phyloP scores from a whole-genome alignment of 345 rosid genomes.

The Ceriops tagal region DNA sequence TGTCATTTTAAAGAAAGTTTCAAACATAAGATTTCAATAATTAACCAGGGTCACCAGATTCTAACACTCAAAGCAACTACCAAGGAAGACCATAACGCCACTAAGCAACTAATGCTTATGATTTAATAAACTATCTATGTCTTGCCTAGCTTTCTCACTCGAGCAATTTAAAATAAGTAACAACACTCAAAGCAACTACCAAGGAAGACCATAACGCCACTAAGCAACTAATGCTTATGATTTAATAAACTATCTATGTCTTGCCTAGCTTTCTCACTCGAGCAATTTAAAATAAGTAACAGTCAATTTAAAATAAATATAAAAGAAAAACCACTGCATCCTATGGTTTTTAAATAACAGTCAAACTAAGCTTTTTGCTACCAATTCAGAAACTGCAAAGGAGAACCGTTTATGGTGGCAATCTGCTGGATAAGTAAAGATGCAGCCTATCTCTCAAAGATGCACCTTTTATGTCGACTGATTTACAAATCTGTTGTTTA shows the following conservation, averaged over 20 bases:
- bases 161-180: not conserved
- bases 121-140: no score
- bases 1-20: no score
- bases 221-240: no score
- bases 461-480: constrained; percentile 35
- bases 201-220: no score
- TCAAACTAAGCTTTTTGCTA: not conserved
- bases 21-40: no score
- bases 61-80: no score
- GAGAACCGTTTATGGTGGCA: constrained; percentile 21
- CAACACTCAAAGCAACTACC: no score
- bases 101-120: no score
- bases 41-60: no score
- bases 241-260: no score
- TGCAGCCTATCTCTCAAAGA: constrained; percentile 45
- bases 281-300: not conserved
- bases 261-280: not conserved
- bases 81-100: no score
- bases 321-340: not conserved
- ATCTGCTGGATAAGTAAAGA: constrained; percentile 33
- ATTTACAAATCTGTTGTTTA: constrained; percentile 38
- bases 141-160: not conserved
- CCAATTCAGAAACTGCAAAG: constrained; percentile 6
- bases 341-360: constrained; percentile 7
- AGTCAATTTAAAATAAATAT: not conserved